phyloP scores from a whole-genome alignment of 179 eudicot species.

The Beta lomatogona region DNA sequence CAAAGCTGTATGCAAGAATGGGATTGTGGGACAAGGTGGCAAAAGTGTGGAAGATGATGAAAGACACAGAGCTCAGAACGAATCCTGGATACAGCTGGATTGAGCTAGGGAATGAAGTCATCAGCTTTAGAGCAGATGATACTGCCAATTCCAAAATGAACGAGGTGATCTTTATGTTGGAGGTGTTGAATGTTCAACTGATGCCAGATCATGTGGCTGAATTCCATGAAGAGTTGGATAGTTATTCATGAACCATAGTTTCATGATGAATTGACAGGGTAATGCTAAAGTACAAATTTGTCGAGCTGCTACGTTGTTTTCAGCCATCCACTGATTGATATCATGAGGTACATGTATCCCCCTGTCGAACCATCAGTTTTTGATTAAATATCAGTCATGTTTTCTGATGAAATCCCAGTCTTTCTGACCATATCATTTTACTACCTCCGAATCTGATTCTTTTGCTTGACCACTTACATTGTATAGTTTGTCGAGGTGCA shows the following conservation, averaged over 20 bases:
- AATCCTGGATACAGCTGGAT: constrained; percentile 58
- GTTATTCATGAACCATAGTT: constrained; percentile 5
- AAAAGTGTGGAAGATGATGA: constrained; percentile 50
- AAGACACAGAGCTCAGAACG: constrained; percentile 40
- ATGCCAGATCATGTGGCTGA: constrained; percentile 17
- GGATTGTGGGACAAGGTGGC: constrained; percentile 58
- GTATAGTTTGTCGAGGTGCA: neutral
- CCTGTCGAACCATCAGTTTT: neutral
- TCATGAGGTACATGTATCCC: constrained; percentile 19
- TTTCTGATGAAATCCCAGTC: neutral
- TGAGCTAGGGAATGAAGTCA: constrained; percentile 44
- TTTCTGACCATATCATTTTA: neutral
- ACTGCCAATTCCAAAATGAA: constrained; percentile 29
- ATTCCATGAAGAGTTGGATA: constrained; percentile 22
- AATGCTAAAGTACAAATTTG: neutral
- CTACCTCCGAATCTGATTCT: neutral
- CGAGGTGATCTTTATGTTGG: constrained; percentile 40
- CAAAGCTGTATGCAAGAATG: constrained; percentile 52
- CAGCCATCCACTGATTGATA: constrained; percentile 1
- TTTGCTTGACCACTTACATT: neutral
- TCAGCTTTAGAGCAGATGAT: constrained; percentile 43
- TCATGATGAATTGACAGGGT: constrained; percentile 4
- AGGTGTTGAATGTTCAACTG: constrained; percentile 42
- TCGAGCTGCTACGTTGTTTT: constrained; percentile 5
- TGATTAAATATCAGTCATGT: neutral